Evolutionary conservation across 305 asterid genomes (phyloP).

Genomic region (Solanum hybrid): DNA sequence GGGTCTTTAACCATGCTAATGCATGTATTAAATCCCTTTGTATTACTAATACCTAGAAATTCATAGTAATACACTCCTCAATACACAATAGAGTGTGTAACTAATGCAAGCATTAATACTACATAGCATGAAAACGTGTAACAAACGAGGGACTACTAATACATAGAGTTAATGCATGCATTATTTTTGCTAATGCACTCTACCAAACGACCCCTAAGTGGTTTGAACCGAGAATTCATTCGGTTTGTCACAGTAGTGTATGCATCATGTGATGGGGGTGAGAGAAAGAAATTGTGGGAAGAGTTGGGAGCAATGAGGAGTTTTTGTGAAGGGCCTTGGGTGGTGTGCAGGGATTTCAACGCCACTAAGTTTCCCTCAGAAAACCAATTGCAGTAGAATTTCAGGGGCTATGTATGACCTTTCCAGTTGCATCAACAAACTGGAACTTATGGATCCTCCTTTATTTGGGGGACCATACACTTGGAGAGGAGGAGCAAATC

Average conservation of each 20-base stretch:
- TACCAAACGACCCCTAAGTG: background rate
- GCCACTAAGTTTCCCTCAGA: background rate
- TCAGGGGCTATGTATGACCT: background rate
- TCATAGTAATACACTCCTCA: too few species aligned
- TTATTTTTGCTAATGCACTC: too few species aligned
- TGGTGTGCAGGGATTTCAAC: background rate
- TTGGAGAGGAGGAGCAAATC: background rate
- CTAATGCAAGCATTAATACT: too few species aligned
- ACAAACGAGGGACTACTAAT: too few species aligned
- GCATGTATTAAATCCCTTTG: too few species aligned
- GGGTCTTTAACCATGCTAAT: too few species aligned
- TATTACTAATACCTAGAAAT: too few species aligned
- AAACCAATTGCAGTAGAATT: background rate
- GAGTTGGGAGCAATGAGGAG: background rate
- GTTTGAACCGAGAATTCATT: background rate
- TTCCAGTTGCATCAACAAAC: background rate
- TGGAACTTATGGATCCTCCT: background rate
- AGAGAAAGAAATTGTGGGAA: background rate
- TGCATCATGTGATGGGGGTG: background rate
- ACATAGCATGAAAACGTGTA: too few species aligned
- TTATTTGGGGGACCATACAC: background rate
- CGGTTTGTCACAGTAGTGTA: background rate
- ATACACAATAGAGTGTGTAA: too few species aligned
- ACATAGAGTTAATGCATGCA: too few species aligned
- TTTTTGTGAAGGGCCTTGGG: background rate